Evolutionary conservation across 352 stramenopile genomes (phyloP).

Genomic region (Pythium brassicae): DNA sequence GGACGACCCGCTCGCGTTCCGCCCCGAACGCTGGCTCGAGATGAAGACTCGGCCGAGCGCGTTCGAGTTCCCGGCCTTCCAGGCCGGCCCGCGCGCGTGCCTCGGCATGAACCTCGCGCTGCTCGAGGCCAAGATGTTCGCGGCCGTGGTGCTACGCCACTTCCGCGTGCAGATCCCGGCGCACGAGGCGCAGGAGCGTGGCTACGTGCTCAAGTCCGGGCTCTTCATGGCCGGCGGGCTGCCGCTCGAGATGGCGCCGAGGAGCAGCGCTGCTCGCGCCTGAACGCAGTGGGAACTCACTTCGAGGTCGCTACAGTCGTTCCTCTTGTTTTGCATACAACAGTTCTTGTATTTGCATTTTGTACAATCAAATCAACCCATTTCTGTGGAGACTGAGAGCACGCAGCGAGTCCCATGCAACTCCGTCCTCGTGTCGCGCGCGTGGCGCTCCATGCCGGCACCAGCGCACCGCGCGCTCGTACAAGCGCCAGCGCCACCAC

Average conservation of each 20-base stretch:
- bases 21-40: constrained; percentile 68
- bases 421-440: background rate
- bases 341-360: background rate
- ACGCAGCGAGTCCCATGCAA: too few relatives aligned
- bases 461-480: background rate
- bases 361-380: too few relatives aligned
- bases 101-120: constrained; percentile 71
- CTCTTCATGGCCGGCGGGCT: constrained; percentile 47
- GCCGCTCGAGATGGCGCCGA: constrained; percentile 32
- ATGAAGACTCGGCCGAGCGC: constrained; percentile 43
- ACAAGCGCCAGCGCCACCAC: constrained; percentile 9
- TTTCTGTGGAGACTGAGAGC: too few relatives aligned
- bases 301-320: too few relatives aligned
- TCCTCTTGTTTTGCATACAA: background rate
- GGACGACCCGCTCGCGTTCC: constrained; percentile 40
- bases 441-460: background rate
- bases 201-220: constrained; percentile 41
- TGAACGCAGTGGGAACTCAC: background rate
- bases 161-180: constrained; percentile 38
- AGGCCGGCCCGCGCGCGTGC: constrained; percentile 62
- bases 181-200: constrained; percentile 26
- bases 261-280: background rate
- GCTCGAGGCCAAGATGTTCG: constrained; percentile 55
- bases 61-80: constrained; percentile 73
- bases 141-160: constrained; percentile 31